Percentiles rank a stretch among this genome's conserved stretches.
phyloP scores from a whole-genome alignment of 2,329 filamentous ascomycete genomes.

The Alternaria sp. region DNA sequence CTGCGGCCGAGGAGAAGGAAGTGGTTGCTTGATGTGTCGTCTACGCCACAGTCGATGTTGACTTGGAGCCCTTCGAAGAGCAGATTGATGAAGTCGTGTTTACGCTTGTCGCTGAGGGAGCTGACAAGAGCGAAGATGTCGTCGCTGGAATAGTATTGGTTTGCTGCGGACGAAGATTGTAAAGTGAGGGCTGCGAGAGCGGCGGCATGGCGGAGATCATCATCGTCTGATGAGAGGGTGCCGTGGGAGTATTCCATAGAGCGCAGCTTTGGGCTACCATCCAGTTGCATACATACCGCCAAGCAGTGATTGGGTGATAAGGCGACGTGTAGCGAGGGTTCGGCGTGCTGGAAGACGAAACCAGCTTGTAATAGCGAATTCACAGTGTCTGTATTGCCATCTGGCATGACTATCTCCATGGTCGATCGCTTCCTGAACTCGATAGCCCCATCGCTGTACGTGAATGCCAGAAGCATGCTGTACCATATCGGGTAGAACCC shows the following conservation, averaged over 20 bases:
- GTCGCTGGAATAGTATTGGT: conserved; percentile 56
- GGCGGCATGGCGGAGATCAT: conserved; percentile 44
- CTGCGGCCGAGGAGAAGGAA: conserved; percentile 52
- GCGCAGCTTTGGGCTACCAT: conserved; percentile 52
- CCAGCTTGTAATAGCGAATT: conserved; percentile 77
- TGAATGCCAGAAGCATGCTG: conserved; percentile 73
- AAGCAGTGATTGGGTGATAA: conserved; percentile 58
- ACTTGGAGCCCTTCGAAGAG: conserved; percentile 58
- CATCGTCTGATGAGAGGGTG: conserved; percentile 37
- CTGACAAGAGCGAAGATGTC: conserved; percentile 55
- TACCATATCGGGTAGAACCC: conserved; percentile 72
- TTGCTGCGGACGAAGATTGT: conserved; percentile 51
- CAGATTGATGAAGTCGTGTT: conserved; percentile 65
- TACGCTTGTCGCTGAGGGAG: conserved; percentile 34
- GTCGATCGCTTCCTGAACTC: conserved; percentile 79
- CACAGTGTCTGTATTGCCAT: conserved; percentile 69
- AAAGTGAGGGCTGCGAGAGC: conserved; percentile 51
- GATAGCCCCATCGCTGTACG: conserved; percentile 79
- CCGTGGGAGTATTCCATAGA: conserved; percentile 51
- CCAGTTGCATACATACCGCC: conserved; percentile 52
- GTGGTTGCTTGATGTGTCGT: conserved; percentile 64
- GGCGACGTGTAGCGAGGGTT: conserved; percentile 60
- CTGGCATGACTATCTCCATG: conserved; percentile 71
- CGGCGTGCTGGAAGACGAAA: conserved; percentile 72
- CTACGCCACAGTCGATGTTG: conserved; percentile 81